These are phyloP conservation scores for Gonapodya prolifera DNA, from an alignment of 192 early-diverging fungal genomes.

Conservation along the genomic window DNA sequence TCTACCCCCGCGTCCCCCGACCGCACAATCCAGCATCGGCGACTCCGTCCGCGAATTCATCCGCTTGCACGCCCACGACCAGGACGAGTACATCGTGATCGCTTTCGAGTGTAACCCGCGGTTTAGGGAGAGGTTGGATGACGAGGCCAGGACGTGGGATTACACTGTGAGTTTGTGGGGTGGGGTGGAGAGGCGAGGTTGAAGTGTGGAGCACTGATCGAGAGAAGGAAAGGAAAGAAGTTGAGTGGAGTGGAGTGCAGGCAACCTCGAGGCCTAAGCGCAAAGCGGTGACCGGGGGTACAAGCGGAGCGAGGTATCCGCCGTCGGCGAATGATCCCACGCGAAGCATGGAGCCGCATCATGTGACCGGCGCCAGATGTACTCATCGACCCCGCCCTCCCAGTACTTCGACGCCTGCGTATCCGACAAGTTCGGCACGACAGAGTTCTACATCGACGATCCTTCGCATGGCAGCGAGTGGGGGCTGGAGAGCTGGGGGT, in stretches of 20 bases:
- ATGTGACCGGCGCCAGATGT: background rate
- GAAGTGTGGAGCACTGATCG: too few relatives aligned
- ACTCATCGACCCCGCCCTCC: background rate
- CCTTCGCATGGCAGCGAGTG: background rate
- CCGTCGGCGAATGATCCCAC: too few relatives aligned
- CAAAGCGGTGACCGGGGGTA: too few relatives aligned
- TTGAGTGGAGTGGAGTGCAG: too few relatives aligned
- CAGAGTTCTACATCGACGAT: background rate
- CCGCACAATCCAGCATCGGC: background rate
- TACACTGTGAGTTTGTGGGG: background rate
- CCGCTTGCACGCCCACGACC: background rate
- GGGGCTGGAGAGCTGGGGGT: background rate
- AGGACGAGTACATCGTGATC: background rate
- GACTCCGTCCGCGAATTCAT: background rate
- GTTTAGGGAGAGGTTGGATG: background rate
- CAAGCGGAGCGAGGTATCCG: too few relatives aligned
- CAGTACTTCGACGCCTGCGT: background rate
- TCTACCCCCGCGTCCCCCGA: background rate
- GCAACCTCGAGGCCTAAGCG: too few relatives aligned
- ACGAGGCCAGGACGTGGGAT: background rate
- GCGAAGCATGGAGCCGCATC: background rate
- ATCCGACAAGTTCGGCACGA: background rate
- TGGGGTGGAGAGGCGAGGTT: too few relatives aligned
- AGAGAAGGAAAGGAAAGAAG: too few relatives aligned
- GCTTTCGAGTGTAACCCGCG: background rate